Evolutionary conservation across 257 asterid genomes (phyloP), one percentile per base, ranked within the genome.

Genomic region (Penstemon newberryi): DNA sequence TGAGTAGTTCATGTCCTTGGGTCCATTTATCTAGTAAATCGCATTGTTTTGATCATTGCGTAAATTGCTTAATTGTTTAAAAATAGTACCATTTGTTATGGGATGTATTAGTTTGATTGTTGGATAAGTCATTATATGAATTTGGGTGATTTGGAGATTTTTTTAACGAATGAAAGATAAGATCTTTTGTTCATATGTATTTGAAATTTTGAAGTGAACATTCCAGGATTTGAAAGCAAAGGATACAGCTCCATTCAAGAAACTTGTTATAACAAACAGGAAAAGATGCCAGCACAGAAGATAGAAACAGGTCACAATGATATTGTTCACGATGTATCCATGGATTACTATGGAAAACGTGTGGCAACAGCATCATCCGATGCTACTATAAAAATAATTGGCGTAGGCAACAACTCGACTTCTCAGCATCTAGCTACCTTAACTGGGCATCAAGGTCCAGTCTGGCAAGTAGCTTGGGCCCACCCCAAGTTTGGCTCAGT

Each of bases 331-430:
- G 98, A 92, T 71, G 97, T 85, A 19, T 67, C 93, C 47, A 90
- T 92, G 97, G 97, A 92, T 76, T 92, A 88, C 77, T 92, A 90
- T 54, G 98, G 98, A 33, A 92, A 92, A 71, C 94, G 98, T 3
- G 79, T 92, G 45, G 98, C 98, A 13, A 88, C 98, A 3, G 97
- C 94, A 25, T 92, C 97, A 5, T 88, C 98, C 1, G 98, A 92
- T 76, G 70, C 93, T 71, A 86, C 94, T 15, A 77, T 93, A 63
- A 90, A 86, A 75, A 82, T 93, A 69, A 86, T 75, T 18, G 95
- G 95, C 4, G 89, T 90, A 39, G 65, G 85, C 69, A 85, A 75
- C 80, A 92, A 82, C 74, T 83, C 88, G 8, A 69, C 90, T 54
- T 86, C 96, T 0, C 97, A 90, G 82, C 96, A 82, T 64, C 91